Evolutionary conservation across 176 grass and related monocot genomes (phyloP), one percentile per base, ranked within the genome.

Genomic region (Oryza rufipogon): DNA sequence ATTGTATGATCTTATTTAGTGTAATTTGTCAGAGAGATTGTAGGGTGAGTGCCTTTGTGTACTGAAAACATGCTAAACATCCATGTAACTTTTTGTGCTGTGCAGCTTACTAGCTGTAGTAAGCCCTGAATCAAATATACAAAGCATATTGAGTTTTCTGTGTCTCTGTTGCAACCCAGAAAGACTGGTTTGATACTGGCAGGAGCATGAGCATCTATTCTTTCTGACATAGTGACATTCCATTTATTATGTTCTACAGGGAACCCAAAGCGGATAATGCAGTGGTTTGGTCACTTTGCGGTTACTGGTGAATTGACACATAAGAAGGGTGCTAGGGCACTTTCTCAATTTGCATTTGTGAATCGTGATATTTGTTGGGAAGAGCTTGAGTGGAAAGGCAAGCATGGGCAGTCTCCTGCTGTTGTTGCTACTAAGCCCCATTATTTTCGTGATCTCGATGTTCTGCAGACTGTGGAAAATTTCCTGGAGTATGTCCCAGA

Each of bases 371-470:
- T 89, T 76, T 95, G 68, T 79, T 98, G 96, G 95, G 96, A 98
- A 74, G 96, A 98, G 79, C 95, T 98, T 41, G 91, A 95, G 85
- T 98, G 95, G 96, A 94, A 91, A 70, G 96, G 92, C 44, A 92
- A 89, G 61, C 96, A 95, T 66, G 96, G 96, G 58, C 92, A 98
- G 66, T 95, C 96, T 76, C 96, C 96, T 41, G 92, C 96, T 71
- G 83, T 98, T 84, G 90, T 98, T 85, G 96, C 92, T 70, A 95
- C 91, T 58, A 95, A 98, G 54, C 96, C 96, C 73, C 92, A 98
- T 73, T 95, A 98, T 77, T 98, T 98, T 44, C 85, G 81, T 75
- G 89, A 95, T 81, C 87, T 95, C 79, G 92, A 98, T 93, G 89
- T 98, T 51, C 85, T 93, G 26, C 85, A 56, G 56, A 98, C 96